Evolutionary conservation across 495 filamentous ascomycete genomes (phyloP).

Genomic region (Poronia punctata): DNA sequence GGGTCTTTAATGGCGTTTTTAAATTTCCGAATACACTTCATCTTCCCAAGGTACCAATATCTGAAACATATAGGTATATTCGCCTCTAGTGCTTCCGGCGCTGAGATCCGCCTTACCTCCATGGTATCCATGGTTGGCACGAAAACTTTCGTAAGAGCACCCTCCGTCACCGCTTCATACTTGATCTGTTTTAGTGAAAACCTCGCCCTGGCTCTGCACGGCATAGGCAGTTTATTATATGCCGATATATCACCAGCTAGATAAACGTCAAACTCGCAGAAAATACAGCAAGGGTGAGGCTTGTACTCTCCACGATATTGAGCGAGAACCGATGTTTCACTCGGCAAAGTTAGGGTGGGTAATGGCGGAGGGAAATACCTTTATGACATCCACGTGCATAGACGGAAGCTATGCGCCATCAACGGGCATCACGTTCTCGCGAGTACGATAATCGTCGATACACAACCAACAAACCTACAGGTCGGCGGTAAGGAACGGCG

Average conservation of each 20-base stretch:
- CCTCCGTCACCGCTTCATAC: background rate
- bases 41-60: background rate
- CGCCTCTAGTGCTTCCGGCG: slow-evolving; percentile 1
- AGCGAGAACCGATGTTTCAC: slow-evolving; percentile 9
- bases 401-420: background rate
- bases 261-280: slow-evolving; percentile 4
- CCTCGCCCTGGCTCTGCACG: background rate
- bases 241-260: background rate
- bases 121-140: background rate
- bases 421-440: background rate
- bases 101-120: background rate
- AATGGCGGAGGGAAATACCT: background rate
- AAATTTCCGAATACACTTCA: slow-evolving; percentile 1
- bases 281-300: slow-evolving; percentile 5
- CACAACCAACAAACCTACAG: slow-evolving; percentile 3
- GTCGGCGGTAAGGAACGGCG: slow-evolving; percentile 6
- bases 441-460: background rate
- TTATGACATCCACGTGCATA: slow-evolving; percentile 1
- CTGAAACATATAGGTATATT: slow-evolving; percentile 2
- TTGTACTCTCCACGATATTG: slow-evolving; percentile 8
- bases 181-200: background rate
- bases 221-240: slow-evolving; percentile 4
- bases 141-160: background rate
- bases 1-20: too few relatives aligned
- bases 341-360: slow-evolving; percentile 7